Evolutionary conservation across 2,329 filamentous ascomycete species (phyloP).

Genomic region (Hysterium pulicare): DNA sequence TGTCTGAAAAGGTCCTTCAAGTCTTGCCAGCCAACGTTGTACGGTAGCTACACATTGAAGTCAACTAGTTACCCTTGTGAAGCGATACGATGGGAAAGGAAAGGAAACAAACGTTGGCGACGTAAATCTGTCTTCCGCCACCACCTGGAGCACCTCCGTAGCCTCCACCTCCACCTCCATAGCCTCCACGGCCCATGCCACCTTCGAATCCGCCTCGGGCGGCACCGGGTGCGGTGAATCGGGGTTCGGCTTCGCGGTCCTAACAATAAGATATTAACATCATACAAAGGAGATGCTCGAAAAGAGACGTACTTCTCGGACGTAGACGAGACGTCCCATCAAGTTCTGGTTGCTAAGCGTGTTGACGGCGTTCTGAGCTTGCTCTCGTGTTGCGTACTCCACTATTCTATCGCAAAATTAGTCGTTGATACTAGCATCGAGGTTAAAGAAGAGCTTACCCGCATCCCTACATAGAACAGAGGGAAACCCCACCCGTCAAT

Average conservation of each 20-base stretch:
- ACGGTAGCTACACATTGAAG: constrained; percentile 70
- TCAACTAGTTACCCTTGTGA: constrained; percentile 29
- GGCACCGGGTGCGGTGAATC: constrained; percentile 72
- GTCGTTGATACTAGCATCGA: constrained; percentile 9
- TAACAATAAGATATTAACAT: constrained; percentile 35
- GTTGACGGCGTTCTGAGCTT: constrained; percentile 95
- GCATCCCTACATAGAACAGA: constrained; percentile 95
- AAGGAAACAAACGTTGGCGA: constrained; percentile 86
- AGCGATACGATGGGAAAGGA: constrained; percentile 14
- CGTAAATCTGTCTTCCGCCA: constrained; percentile 90
- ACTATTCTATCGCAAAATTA: constrained; percentile 72
- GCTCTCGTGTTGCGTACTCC: constrained; percentile 99
- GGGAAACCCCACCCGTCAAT: constrained; percentile 98
- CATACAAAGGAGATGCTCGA: neutral
- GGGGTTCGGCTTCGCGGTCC: constrained; percentile 97
- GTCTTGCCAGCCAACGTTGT: constrained; percentile 97
- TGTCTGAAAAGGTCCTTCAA: constrained; percentile 98
- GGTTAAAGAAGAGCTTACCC: constrained; percentile 64
- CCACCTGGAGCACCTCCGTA: constrained; percentile 51
- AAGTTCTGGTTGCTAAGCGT: constrained; percentile 98
- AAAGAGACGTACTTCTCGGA: constrained; percentile 72
- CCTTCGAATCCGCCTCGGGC: constrained; percentile 52
- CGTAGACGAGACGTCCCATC: constrained; percentile 97
- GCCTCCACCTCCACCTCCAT: constrained; percentile 46
- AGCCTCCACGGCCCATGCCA: constrained; percentile 30